These are phyloP conservation scores for Apiospora phragmitis DNA, from an alignment of 2,329 filamentous ascomycete genomes.

Conservation along the genomic window DNA sequence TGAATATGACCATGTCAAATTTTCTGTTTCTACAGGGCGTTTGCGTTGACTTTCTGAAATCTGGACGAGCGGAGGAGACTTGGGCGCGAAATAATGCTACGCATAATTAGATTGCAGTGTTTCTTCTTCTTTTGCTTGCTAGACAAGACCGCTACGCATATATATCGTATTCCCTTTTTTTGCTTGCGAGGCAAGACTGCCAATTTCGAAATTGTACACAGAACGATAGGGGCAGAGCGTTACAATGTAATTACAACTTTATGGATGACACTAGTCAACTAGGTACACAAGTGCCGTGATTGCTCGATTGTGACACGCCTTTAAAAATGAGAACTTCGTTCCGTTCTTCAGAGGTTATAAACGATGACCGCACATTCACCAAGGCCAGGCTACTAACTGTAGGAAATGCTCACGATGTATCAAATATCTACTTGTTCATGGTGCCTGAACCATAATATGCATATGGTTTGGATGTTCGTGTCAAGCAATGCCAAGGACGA, in stretches of 20 bases:
- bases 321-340: too few species aligned
- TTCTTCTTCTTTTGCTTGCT: neutral
- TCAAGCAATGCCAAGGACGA: neutral
- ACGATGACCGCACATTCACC: too few species aligned
- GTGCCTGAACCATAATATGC: neutral
- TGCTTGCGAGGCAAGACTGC: neutral
- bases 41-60: neutral
- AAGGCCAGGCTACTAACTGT: too few species aligned
- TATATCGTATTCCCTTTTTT: neutral
- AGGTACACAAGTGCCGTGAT: fast-evolving
- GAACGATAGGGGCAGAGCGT: neutral
- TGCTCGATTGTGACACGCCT: neutral
- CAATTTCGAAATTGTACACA: neutral
- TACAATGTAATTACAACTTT: neutral
- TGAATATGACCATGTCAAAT: neutral
- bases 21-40: neutral
- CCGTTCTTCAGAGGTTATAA: too few species aligned
- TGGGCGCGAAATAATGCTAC: neutral
- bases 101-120: neutral
- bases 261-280: neutral
- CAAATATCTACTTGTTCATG: neutral
- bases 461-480: neutral
- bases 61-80: neutral
- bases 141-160: neutral
- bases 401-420: too few species aligned